Conservation (phyloP, 1,139 yeast genomes). For the Debaryomyces udenii region DNA sequence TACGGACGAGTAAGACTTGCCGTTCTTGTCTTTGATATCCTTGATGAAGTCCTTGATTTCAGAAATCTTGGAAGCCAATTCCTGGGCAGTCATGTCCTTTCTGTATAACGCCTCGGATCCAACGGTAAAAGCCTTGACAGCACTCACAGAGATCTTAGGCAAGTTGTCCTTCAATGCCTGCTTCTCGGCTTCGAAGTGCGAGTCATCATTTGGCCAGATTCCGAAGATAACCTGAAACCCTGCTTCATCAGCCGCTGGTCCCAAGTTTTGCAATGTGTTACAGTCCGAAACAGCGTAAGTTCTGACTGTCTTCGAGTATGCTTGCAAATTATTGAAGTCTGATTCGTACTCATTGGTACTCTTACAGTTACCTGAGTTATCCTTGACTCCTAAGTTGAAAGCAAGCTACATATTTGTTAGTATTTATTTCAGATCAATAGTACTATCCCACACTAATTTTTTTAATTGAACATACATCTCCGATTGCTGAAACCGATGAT, state of each 20-base stretch:
- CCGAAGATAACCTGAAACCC: constrained; percentile 79
- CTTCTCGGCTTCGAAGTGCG: constrained; percentile 72
- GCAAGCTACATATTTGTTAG: constrained; percentile 48
- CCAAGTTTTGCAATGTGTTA: constrained; percentile 77
- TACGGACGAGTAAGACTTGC: constrained; percentile 67
- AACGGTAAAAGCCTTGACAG: constrained; percentile 75
- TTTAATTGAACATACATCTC: constrained; percentile 40
- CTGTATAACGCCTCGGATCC: constrained; percentile 95
- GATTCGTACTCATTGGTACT: constrained; percentile 62
- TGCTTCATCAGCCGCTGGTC: constrained; percentile 80
- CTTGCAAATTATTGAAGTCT: constrained; percentile 60
- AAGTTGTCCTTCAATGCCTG: constrained; percentile 66
- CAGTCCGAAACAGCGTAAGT: constrained; percentile 89
- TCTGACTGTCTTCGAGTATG: constrained; percentile 65
- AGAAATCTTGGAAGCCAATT: constrained; percentile 64
- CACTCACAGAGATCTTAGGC: constrained; percentile 67
- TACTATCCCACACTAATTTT: not conserved
- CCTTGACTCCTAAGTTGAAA: constrained; percentile 82
- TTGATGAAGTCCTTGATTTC: constrained; percentile 59
- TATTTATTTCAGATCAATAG: constrained; percentile 11
- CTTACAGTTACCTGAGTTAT: constrained; percentile 72
- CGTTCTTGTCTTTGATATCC: constrained; percentile 74
- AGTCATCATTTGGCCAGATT: constrained; percentile 86
- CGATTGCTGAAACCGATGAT: constrained; percentile 43
- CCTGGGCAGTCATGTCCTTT: constrained; percentile 70